phyloP scores from a whole-genome alignment of 345 rosid species.

The Corchorus capsularis region DNA sequence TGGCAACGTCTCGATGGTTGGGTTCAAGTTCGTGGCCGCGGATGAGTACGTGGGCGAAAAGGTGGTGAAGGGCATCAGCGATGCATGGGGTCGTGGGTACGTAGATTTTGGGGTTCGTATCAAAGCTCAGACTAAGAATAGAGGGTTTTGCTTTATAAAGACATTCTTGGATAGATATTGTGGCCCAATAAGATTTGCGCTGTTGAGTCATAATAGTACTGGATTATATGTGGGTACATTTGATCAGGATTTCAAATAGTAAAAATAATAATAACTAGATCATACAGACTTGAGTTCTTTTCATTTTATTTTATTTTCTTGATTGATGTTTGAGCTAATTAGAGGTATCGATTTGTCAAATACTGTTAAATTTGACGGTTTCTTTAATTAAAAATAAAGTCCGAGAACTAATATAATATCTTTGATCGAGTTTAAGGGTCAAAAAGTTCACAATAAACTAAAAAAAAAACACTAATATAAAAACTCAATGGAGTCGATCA shows the following conservation, averaged over 20 bases:
- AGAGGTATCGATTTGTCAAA: too few species aligned
- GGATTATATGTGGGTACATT: conserved; percentile 13
- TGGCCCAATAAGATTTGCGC: conserved; percentile 17
- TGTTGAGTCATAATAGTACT: conserved; percentile 8
- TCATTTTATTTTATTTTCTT: too few species aligned
- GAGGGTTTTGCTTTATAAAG: accelerated
- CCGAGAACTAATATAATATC: too few species aligned
- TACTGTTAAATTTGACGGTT: too few species aligned
- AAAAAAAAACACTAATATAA: too few species aligned
- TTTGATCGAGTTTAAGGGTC: too few species aligned
- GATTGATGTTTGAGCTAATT: too few species aligned
- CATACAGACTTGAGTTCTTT: too few species aligned
- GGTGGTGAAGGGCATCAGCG: conserved; percentile 6
- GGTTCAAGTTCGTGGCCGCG: conserved; percentile 6
- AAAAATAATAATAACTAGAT: not conserved
- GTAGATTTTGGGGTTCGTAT: conserved; percentile 20
- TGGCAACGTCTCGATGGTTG: conserved; percentile 8
- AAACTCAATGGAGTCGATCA: too few species aligned
- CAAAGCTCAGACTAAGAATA: conserved; percentile 5
- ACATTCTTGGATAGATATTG: conserved; percentile 4
- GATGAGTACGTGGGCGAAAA: conserved; percentile 24
- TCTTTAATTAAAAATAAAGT: too few species aligned
- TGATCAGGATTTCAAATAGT: not conserved
- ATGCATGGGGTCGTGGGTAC: conserved; percentile 11
- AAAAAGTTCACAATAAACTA: too few species aligned